These are phyloP conservation scores for Colletotrichum chrysophilum DNA, from an alignment of 2,329 filamentous ascomycete species.

Conservation along the genomic window DNA sequence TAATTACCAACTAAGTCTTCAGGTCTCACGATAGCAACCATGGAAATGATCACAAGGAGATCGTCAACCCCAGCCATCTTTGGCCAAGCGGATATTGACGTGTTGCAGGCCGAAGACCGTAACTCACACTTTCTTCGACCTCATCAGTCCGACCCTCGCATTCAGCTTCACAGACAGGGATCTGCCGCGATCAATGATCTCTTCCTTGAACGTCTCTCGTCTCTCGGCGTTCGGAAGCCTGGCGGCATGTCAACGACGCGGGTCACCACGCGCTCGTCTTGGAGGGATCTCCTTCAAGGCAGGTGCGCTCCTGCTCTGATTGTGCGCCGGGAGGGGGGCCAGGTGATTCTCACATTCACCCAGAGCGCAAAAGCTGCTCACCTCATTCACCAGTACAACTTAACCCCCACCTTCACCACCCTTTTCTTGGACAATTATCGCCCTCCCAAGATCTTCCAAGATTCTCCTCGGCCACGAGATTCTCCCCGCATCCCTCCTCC, in stretches of 20 bases:
- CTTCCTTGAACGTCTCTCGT: fast-evolving
- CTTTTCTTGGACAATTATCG: not conserved
- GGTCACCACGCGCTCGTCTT: not conserved
- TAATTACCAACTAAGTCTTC: not conserved
- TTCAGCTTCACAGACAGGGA: not conserved
- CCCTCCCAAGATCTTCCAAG: not conserved
- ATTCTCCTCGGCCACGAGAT: not conserved
- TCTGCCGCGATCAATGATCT: not conserved
- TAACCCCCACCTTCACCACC: not conserved
- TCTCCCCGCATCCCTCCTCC: not conserved
- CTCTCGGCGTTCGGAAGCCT: not conserved
- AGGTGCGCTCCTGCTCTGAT: not conserved
- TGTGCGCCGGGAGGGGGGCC: not conserved
- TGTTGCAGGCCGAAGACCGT: not conserved
- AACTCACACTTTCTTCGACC: not conserved
- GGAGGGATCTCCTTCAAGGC: not conserved
- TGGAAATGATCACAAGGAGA: not conserved
- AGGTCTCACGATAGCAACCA: not conserved
- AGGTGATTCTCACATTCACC: not conserved
- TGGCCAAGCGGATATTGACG: not conserved
- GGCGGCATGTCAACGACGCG: fast-evolving
- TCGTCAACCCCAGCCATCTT: not conserved
- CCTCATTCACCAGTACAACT: not conserved
- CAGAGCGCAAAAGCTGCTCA: not conserved
- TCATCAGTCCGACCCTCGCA: not conserved